Conservation (phyloP, 2,329 filamentous ascomycete genomes). For the Orbilia javanica region DNA sequence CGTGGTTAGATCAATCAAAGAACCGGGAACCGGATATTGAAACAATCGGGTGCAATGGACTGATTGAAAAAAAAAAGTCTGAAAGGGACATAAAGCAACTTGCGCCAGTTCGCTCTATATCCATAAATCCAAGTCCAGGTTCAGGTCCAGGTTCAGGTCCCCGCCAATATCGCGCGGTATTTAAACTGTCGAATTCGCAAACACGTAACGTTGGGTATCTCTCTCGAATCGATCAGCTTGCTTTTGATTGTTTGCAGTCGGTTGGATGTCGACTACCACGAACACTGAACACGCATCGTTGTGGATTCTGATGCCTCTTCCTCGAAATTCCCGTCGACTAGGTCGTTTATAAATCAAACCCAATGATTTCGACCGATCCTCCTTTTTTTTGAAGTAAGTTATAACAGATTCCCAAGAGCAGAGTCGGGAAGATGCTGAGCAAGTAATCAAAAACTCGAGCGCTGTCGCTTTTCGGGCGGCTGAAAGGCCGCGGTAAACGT, state of each 20-base stretch:
- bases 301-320: not conserved
- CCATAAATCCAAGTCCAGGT: no score
- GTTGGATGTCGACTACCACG: not conserved
- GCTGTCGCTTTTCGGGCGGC: conserved; percentile 29
- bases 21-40: no score
- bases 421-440: not conserved
- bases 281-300: conserved; percentile 9
- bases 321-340: not conserved
- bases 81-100: not conserved
- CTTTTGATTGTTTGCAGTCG: no score
- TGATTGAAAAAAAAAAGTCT: not conserved
- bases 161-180: not conserved
- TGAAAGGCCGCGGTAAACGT: conserved; percentile 47
- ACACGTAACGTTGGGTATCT: conserved; percentile 9
- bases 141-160: not conserved
- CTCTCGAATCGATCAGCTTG: not conserved
- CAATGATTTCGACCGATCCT: not conserved
- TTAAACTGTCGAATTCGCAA: not conserved
- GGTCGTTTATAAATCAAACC: not conserved
- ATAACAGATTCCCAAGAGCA: not conserved
- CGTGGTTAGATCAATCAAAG: not conserved
- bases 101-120: conserved; percentile 26
- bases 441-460: not conserved
- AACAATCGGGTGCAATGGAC: no score
- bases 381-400: not conserved